Evolutionary conservation across 148 eudicot genomes (phyloP), one percentile per base, ranked within the genome.

Genomic region (Bassia scoparia): DNA sequence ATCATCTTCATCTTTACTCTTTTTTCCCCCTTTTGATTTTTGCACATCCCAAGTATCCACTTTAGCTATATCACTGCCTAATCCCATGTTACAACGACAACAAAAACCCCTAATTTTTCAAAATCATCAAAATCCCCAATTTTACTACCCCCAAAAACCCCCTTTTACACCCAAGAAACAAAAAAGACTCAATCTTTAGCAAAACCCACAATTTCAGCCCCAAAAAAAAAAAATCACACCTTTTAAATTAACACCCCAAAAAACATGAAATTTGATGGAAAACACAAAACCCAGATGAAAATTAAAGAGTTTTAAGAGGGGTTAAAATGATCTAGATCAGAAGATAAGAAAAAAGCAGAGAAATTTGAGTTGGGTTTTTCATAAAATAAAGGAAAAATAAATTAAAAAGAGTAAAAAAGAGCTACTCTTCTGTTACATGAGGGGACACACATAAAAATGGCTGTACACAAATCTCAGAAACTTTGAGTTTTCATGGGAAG

Each of bases 41-140:
- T 68, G 87, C 73, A 81, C 92, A 69, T 86, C 87, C 87, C 84
- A 87, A 62, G 82, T 69, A 73, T 87, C 90, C 54, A 81, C 82
- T 76, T 87, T 86, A 44, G 70, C 84, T 70, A 80, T 83, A 35
- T 84, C 91, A 67, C 81, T 82, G 27, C 79, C 84, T 35, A 86
- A 68, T 66, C 91, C 93, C 97, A 94, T 94, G 64, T 76, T 81
- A 81, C 81, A 62, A 26, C 30, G n/a, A 30, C 54, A 61, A 18
- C 49, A 34, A 52, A 44, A n/a, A 74, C 34, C 71, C 82, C 80
- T 75, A 68, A 79, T 79, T 17, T 23, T 31, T 18, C 70, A 75
- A 80, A 64, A 70, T 77, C 63, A 76, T 56, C 50, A 77, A 80
- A 78, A 84, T 63, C 84, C 86, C 84, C 67, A 81, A 72, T 44